Conservation (phyloP, 1,284 basidiomycete species). For the Tilletia walkeri region DNA sequence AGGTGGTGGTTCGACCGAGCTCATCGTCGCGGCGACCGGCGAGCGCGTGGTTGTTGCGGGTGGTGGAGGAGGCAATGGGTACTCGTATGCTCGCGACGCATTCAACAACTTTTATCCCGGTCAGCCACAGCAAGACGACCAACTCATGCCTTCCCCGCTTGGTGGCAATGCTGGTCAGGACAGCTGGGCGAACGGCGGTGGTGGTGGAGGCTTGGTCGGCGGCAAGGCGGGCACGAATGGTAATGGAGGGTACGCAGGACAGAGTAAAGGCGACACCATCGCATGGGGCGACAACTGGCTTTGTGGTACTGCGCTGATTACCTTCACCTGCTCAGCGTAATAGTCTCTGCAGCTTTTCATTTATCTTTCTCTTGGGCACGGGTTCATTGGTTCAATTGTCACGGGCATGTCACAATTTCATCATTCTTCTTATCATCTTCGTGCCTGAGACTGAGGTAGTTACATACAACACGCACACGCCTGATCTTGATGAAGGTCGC, state of each 20-base stretch:
- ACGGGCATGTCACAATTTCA: too few species aligned
- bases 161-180: background rate
- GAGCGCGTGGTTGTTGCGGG: conserved; percentile 2
- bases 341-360: too few species aligned
- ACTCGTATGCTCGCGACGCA: background rate
- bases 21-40: background rate
- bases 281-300: background rate
- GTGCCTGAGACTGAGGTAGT: too few species aligned
- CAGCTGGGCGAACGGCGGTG: background rate
- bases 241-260: background rate
- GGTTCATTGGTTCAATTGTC: too few species aligned
- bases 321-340: background rate
- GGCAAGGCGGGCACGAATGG: background rate
- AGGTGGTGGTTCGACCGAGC: background rate
- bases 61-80: background rate
- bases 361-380: too few species aligned
- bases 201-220: background rate
- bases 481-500: too few species aligned
- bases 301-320: background rate
- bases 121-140: background rate
- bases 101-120: background rate
- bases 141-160: background rate
- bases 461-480: too few species aligned
- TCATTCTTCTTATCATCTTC: too few species aligned
- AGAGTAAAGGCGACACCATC: background rate